Base-by-base conservation (phyloP, 2,329 filamentous ascomycete genomes). In the Stachybotrys chartarum region DNA sequence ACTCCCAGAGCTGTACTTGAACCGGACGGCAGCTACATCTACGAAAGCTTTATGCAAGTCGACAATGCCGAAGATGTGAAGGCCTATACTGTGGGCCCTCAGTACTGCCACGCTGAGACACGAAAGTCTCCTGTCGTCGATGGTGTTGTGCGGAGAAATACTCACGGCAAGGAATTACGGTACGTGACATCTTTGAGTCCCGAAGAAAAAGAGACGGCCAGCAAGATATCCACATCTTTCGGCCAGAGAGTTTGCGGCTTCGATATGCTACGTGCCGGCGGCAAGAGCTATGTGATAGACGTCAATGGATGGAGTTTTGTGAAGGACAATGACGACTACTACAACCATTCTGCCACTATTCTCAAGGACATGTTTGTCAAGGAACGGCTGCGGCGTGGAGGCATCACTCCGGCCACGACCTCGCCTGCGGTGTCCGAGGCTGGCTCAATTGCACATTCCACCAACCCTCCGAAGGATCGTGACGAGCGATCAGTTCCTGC, bases 251-350 rank as follows among this genome's bases (percentile, higher is more conserved):
- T 99, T 3, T 99, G 94, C 68, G 94, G 94, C 0, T 99, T 99
- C 65, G 94, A 99, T 69, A 79, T 99, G 57, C 78, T 99, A 55
- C 86, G 95, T 31, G 91, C 92, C 12, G 86, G 85, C 52, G 90
- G 91, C 16, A 90, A 90, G 70, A 97, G 93, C 69, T 99, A 91
- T 72, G 94, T 99, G 51, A 99, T 99, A 62, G 94, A 99, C 65
- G 94, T 99, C 63, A 99, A 99, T 70, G 94, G 94, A 12, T 99
- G 95, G 95, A 97, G 93, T 68, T 99, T 99, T 66, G 94, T 99
- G 70, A 99, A 99, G 70, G 95, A 99, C 70, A 99, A 99, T 65
- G 93, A 97, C 59, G 92, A 96, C 58, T 99, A 99, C 71, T 99
- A 99, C 69, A 90, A 97, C 66, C 90, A 91, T 66, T 94, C 88